Percentiles rank a stretch among this genome's conserved stretches.
Evolutionary conservation across 495 filamentous ascomycete species (phyloP).

Genomic region (Letharia lupina): DNA sequence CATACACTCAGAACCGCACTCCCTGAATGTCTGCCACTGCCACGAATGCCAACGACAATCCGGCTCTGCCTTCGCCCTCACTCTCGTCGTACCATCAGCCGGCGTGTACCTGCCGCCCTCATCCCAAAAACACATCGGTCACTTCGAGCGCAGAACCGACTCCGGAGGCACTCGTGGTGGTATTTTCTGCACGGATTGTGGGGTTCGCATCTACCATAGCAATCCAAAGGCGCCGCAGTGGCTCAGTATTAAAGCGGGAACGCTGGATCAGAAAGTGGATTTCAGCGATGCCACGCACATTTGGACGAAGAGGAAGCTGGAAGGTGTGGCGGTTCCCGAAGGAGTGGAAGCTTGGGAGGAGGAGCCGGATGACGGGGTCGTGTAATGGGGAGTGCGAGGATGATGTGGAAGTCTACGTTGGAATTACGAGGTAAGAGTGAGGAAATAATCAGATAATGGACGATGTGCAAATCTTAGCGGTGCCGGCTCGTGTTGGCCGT

Average conservation of each 20-base stretch:
- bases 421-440: too few relatives aligned
- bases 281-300: neutral
- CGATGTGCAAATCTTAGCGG: too few relatives aligned
- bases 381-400: neutral
- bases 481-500: too few relatives aligned
- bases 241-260: neutral
- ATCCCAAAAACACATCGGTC: neutral
- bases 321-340: neutral
- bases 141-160: neutral
- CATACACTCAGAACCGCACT: neutral
- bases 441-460: too few relatives aligned
- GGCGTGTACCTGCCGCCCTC: neutral
- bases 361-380: neutral
- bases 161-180: neutral
- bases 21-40: conserved; percentile 28
- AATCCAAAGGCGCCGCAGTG: neutral
- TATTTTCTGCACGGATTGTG: neutral
- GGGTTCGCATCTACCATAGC: neutral
- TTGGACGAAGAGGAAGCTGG: neutral
- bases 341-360: neutral
- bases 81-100: neutral
- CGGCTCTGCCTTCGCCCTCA: conserved; percentile 32
- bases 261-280: neutral
- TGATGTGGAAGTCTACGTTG: neutral
- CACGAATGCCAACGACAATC: conserved; percentile 32